Conservation (phyloP, 345 rosid genomes). For the Physaria fendleri region DNA sequence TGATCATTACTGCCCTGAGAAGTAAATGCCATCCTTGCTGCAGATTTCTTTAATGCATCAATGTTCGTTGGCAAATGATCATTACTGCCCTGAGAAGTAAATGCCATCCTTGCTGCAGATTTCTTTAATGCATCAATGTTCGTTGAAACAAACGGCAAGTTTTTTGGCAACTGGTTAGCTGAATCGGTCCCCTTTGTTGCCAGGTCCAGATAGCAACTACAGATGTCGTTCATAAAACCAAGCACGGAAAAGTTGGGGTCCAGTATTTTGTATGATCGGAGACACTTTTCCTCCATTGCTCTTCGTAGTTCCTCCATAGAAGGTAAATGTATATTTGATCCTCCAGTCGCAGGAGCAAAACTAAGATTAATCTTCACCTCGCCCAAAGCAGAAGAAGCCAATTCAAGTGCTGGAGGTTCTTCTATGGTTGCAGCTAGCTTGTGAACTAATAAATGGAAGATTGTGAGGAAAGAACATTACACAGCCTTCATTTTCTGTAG, state of each 20-base stretch:
- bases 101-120: conserved; percentile 33
- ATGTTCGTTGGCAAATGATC: conserved; percentile 28
- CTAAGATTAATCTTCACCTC: conserved; percentile 81
- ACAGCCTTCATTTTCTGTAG: conserved; percentile 4
- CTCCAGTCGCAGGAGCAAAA: conserved; percentile 54
- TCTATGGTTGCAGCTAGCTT: conserved; percentile 10
- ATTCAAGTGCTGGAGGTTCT: conserved; percentile 40
- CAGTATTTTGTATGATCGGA: conserved; percentile 61
- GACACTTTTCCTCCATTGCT: conserved; percentile 71
- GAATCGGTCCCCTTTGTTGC: conserved; percentile 52
- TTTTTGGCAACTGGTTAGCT: conserved; percentile 54
- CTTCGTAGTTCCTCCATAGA: conserved; percentile 59
- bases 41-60: conserved; percentile 44
- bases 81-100: not conserved
- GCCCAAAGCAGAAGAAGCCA: conserved; percentile 68
- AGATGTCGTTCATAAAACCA: conserved; percentile 69
- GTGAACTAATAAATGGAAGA: not conserved
- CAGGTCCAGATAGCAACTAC: conserved; percentile 68
- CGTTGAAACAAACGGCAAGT: conserved; percentile 32
- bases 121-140: conserved; percentile 39
- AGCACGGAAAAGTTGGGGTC: conserved; percentile 66
- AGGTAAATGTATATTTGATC: conserved; percentile 51
- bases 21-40: conserved; percentile 22
- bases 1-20: conserved; percentile 2
- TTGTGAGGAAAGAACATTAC: conserved; percentile 19